Evolutionary conservation across 768 basidiomycete genomes (phyloP).

Genomic region (Rhizopogon vinicolor): DNA sequence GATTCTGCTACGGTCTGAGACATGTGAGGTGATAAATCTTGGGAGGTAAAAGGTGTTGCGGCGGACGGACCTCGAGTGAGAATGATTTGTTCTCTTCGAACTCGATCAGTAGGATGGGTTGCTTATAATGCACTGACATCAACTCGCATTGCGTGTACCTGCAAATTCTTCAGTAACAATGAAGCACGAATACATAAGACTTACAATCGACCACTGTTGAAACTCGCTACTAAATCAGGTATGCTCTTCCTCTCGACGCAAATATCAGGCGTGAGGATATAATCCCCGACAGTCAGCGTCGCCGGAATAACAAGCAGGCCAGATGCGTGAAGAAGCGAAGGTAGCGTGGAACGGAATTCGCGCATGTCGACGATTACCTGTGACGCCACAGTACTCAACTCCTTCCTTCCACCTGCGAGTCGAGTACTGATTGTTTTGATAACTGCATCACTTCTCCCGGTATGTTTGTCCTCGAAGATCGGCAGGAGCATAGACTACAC

Average conservation of each 20-base stretch:
- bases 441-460: constrained; percentile 46
- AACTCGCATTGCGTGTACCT: constrained; percentile 97
- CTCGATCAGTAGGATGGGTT: constrained; percentile 89
- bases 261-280: constrained; percentile 91
- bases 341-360: constrained; percentile 91
- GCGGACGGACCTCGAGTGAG: constrained; percentile 66
- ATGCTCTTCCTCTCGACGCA: constrained; percentile 96
- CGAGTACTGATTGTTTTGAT: constrained; percentile 82
- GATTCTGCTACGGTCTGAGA: constrained; percentile 54
- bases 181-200: constrained; percentile 26
- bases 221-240: constrained; percentile 87
- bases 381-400: constrained; percentile 59
- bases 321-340: constrained; percentile 83
- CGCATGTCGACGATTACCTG: constrained; percentile 96
- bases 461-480: constrained; percentile 58
- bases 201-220: constrained; percentile 90
- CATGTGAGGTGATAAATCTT: neutral
- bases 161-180: neutral
- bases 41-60: neutral
- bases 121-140: constrained; percentile 96
- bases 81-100: constrained; percentile 98
- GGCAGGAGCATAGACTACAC: constrained; percentile 85
- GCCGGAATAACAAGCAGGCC: constrained; percentile 80
- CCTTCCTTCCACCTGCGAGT: constrained; percentile 79
- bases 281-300: constrained; percentile 93